phyloP scores from a whole-genome alignment of 805 yeast species.

The Sporopachydermia lactativora region DNA sequence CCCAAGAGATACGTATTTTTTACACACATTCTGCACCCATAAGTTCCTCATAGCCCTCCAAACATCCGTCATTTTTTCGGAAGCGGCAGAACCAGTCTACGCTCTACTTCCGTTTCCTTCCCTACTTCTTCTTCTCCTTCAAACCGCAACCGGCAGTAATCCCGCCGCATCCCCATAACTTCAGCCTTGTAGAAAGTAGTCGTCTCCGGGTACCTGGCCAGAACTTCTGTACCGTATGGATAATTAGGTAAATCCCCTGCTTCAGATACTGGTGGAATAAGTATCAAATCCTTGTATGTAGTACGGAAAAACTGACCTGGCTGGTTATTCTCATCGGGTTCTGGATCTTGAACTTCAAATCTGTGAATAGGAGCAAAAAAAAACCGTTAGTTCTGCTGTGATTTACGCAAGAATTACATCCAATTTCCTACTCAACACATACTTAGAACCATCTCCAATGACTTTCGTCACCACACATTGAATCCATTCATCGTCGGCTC shows the following conservation, averaged over 20 bases:
- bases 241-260: conserved; percentile 30
- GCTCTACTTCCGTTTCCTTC: conserved; percentile 85
- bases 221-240: conserved; percentile 66
- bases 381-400: neutral
- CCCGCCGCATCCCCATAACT: conserved; percentile 63
- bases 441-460: conserved; percentile 48
- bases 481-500: conserved; percentile 84
- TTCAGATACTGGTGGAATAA: conserved; percentile 46
- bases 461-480: conserved; percentile 81
- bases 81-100: conserved; percentile 69
- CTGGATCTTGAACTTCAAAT: conserved; percentile 94
- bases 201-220: conserved; percentile 94
- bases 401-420: neutral
- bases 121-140: conserved; percentile 97
- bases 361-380: conserved; percentile 17
- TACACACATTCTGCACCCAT: too few species aligned
- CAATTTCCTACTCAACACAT: too few species aligned
- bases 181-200: conserved; percentile 94
- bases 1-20: too few species aligned
- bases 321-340: conserved; percentile 86
- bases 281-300: conserved; percentile 61
- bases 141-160: conserved; percentile 64
- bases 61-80: conserved; percentile 32
- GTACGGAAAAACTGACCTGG: conserved; percentile 81
- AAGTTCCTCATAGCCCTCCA: too few species aligned